Evolutionary conservation across 768 basidiomycete genomes (phyloP).

Genomic region (Lactarius sp.): DNA sequence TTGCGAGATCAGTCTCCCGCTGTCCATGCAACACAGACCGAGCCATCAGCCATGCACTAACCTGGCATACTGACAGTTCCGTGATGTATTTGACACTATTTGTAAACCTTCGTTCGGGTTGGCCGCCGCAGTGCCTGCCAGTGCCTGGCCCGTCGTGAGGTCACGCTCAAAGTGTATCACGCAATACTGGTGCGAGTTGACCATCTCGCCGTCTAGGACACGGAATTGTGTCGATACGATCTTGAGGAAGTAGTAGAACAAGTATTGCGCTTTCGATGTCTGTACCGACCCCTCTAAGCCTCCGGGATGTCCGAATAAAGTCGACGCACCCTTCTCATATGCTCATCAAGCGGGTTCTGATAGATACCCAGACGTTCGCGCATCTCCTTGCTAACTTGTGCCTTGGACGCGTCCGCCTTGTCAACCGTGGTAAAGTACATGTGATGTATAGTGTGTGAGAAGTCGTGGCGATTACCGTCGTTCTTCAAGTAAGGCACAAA

Average conservation of each 20-base stretch:
- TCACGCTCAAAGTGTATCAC: slow-evolving; percentile 96
- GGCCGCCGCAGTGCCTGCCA: no score
- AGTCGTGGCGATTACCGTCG: slow-evolving; percentile 86
- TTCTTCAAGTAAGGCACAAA: slow-evolving; percentile 93
- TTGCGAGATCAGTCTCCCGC: slow-evolving; percentile 3
- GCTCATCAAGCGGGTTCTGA: slow-evolving; percentile 71
- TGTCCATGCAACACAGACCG: not conserved
- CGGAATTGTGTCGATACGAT: slow-evolving; percentile 95
- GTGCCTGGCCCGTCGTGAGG: slow-evolving; percentile 54
- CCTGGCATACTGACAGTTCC: slow-evolving; percentile 70
- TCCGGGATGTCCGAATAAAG: not conserved
- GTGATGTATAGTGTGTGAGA: slow-evolving; percentile 80
- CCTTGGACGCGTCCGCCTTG: slow-evolving; percentile 69
- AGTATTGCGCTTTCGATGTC: slow-evolving; percentile 79
- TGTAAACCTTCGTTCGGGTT: slow-evolving; percentile 58
- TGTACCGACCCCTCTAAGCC: slow-evolving; percentile 28
- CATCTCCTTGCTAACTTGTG: slow-evolving; percentile 55
- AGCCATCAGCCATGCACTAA: slow-evolving; percentile 16
- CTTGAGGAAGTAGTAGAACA: slow-evolving; percentile 99
- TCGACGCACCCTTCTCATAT: slow-evolving; percentile 48
- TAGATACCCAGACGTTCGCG: slow-evolving; percentile 68
- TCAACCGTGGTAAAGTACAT: slow-evolving; percentile 82
- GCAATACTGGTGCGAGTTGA: slow-evolving; percentile 93
- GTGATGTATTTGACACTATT: slow-evolving; percentile 75
- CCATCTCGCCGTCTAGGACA: slow-evolving; percentile 68